A percentile compares a stretch with the other conserved stretches of the same genome.
These are phyloP conservation scores for Diaporthe ilicicola DNA, from an alignment of 2,329 filamentous ascomycete genomes.

Conservation along the genomic window DNA sequence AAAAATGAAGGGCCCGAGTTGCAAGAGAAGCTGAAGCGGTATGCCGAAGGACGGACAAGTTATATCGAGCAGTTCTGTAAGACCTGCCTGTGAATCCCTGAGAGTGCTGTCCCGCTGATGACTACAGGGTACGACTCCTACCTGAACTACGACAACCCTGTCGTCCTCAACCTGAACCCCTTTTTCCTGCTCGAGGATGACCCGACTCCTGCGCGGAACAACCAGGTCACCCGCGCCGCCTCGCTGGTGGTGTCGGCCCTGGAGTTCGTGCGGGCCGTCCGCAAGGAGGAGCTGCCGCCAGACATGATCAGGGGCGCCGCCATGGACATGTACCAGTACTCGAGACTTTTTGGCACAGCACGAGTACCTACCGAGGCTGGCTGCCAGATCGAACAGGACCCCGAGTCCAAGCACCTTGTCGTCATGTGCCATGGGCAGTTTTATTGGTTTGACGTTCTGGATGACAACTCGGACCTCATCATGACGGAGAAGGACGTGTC, in stretches of 20 bases:
- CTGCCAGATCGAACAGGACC: conserved; percentile 95
- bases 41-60: conserved; percentile 89
- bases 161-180: conserved; percentile 95
- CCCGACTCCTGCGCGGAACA: conserved; percentile 93
- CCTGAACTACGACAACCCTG: conserved; percentile 95
- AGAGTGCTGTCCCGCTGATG: conserved; percentile 37
- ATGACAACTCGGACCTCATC: conserved; percentile 92
- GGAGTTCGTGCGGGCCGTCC: conserved; percentile 90
- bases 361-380: conserved; percentile 93
- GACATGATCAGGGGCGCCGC: conserved; percentile 86
- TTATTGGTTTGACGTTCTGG: conserved; percentile 98
- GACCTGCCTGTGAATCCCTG: conserved; percentile 46
- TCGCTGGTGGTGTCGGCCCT: conserved; percentile 90
- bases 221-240: conserved; percentile 93
- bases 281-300: conserved; percentile 90
- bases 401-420: conserved; percentile 90
- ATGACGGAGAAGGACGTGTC: conserved; percentile 96
- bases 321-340: conserved; percentile 98
- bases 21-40: conserved; percentile 89
- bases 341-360: conserved; percentile 91
- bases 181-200: conserved; percentile 99
- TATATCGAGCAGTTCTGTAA: conserved; percentile 99
- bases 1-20: conserved; percentile 81
- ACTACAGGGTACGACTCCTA: conserved; percentile 91
- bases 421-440: conserved; percentile 95